phyloP scores from a whole-genome alignment of 1,139 yeast species.

The Hyphopichia buzzinii region DNA sequence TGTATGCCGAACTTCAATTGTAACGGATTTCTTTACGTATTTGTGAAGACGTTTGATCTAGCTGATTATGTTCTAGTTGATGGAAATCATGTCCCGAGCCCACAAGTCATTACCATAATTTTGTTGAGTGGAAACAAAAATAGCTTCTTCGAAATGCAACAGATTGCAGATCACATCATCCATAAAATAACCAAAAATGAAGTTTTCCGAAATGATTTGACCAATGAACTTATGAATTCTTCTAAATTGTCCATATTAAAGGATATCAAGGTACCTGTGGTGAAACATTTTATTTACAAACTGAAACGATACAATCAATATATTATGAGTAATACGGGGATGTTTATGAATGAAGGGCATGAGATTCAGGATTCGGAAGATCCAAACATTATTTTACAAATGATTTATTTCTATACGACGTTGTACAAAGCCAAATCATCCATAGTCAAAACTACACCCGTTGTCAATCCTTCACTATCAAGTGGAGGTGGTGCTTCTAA shows the following conservation, averaged over 20 bases:
- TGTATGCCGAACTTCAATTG: constrained; percentile 90
- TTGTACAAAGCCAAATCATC: constrained; percentile 29
- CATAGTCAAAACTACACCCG: constrained; percentile 12
- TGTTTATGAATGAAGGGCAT: constrained; percentile 8
- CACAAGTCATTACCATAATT: constrained; percentile 54
- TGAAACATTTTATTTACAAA: constrained; percentile 81
- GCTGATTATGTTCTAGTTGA: constrained; percentile 14
- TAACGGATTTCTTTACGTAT: constrained; percentile 82
- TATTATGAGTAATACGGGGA: constrained; percentile 26
- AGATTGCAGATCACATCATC: constrained; percentile 54
- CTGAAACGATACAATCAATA: constrained; percentile 51
- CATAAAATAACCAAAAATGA: constrained; percentile 36
- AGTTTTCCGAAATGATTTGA: constrained; percentile 36
- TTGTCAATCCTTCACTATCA: not conserved
- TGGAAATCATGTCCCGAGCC: constrained; percentile 10
- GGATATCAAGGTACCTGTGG: constrained; percentile 58
- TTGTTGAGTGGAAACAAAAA: constrained; percentile 81
- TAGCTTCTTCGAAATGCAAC: constrained; percentile 72
- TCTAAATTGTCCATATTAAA: constrained; percentile 18
- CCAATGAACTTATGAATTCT: constrained; percentile 25
- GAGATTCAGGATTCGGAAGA: constrained; percentile 4
- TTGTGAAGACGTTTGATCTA: constrained; percentile 58
- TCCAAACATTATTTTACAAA: constrained; percentile 18
- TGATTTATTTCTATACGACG: constrained; percentile 31
- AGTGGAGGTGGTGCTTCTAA: constrained; percentile 4